phyloP scores from a whole-genome alignment of 2,329 filamentous ascomycete genomes.

The Mycosphaerella arachidis region DNA sequence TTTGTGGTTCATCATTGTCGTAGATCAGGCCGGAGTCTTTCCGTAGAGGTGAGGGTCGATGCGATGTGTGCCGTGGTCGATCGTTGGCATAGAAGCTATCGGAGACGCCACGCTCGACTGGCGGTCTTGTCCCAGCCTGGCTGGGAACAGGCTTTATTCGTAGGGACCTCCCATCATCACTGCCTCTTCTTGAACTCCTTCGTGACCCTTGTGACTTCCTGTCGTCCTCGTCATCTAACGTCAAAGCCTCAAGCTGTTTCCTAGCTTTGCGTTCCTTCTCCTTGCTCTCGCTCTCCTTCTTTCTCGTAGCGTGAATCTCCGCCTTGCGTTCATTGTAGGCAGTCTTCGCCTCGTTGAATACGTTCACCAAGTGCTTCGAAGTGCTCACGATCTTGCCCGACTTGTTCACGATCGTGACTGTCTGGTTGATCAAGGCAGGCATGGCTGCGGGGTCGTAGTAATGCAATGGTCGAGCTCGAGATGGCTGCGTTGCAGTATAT shows the following conservation, averaged over 20 bases:
- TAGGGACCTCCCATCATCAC: constrained; percentile 19
- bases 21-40: constrained; percentile 19
- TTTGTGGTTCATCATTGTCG: constrained; percentile 28
- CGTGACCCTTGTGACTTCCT: constrained; percentile 19
- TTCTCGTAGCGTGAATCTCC: constrained; percentile 67
- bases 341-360: constrained; percentile 87
- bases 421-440: constrained; percentile 54
- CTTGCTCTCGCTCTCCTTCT: constrained; percentile 47
- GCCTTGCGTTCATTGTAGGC: constrained; percentile 86
- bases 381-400: constrained; percentile 88
- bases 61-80: constrained; percentile 11
- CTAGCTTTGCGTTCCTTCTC: constrained; percentile 53
- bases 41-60: constrained; percentile 29
- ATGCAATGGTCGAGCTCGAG: background rate
- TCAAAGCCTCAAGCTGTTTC: constrained; percentile 51
- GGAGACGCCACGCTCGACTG: constrained; percentile 42
- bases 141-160: constrained; percentile 25
- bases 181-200: constrained; percentile 25
- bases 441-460: constrained; percentile 6
- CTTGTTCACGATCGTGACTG: constrained; percentile 84
- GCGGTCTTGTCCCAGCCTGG: constrained; percentile 27
- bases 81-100: constrained; percentile 46
- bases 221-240: constrained; percentile 43
- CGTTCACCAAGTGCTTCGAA: constrained; percentile 80
- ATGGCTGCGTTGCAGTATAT: background rate